Percentiles rank a stretch among this genome's conserved stretches.
Evolutionary conservation across 306 rosid genomes (phyloP).

Genomic region (Vicia villosa): DNA sequence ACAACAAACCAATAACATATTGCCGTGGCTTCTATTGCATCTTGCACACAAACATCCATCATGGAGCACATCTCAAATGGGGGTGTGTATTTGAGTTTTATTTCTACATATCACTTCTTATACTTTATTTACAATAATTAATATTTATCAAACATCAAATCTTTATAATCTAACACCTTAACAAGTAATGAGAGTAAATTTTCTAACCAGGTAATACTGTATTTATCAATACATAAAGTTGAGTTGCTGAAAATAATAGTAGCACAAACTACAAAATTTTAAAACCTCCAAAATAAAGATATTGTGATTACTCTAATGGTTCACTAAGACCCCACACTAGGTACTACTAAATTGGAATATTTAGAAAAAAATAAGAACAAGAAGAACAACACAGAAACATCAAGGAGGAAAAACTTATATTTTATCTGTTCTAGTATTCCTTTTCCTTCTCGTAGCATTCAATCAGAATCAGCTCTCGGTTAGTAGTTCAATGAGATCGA

Average conservation of each 20-base stretch:
- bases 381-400: constrained; percentile 6
- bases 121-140: no score
- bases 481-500: constrained; percentile 70
- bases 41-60: no score
- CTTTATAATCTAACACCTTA: no score
- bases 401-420: background rate
- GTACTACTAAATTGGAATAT: constrained; percentile 10
- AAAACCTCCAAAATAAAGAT: constrained; percentile 24
- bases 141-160: no score
- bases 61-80: no score
- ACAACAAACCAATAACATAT: no score
- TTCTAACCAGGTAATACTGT: background rate
- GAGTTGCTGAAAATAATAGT: background rate
- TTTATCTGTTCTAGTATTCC: background rate
- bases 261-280: constrained; percentile 24
- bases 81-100: no score
- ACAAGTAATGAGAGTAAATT: background rate
- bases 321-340: constrained; percentile 16
- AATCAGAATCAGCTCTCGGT: constrained; percentile 42
- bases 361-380: background rate
- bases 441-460: constrained; percentile 23
- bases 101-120: no score
- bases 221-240: background rate
- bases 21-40: no score
- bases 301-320: constrained; percentile 35